Percentiles rank a stretch among this genome's conserved stretches.
These are phyloP conservation scores for Casaregolazyma suthepensis DNA, from an alignment of 1,139 yeast genomes.

Conservation along the genomic window DNA sequence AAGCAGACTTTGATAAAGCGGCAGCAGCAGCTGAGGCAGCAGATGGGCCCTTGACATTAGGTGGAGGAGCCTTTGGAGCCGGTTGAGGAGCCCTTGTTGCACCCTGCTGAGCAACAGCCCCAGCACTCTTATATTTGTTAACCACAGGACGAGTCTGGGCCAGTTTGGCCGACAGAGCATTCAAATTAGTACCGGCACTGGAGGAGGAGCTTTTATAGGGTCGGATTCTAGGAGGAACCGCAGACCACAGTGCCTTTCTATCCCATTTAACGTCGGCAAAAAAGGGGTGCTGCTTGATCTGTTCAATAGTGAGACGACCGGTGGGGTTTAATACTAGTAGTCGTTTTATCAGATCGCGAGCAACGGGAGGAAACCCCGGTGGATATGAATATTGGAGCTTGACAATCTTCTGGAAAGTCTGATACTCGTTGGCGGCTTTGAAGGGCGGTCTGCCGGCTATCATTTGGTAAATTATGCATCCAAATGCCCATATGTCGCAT, in stretches of 20 bases:
- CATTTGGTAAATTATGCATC: conserved; percentile 88
- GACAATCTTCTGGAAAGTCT: conserved; percentile 89
- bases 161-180: conserved; percentile 1
- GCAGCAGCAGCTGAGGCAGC: conserved; percentile 28
- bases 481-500: conserved; percentile 95
- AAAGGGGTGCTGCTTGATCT: conserved; percentile 69
- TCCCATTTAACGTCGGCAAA: conserved; percentile 65
- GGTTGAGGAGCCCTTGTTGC: background rate
- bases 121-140: background rate
- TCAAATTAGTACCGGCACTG: conserved; percentile 7
- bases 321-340: conserved; percentile 62
- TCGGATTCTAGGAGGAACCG: conserved; percentile 65
- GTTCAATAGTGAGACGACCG: conserved; percentile 55
- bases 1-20: conserved; percentile 18
- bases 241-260: conserved; percentile 60
- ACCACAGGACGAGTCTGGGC: background rate
- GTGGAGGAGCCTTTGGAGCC: background rate
- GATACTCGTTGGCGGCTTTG: conserved; percentile 90
- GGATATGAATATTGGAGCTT: conserved; percentile 76
- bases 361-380: conserved; percentile 67
- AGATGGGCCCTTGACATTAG: background rate
- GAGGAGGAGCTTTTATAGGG: conserved; percentile 52
- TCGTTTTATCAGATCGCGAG: conserved; percentile 64
- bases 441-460: conserved; percentile 95
- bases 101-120: background rate